Percentiles rank a stretch among this genome's conserved stretches.
These are phyloP conservation scores for Oxytropis ochrocephala DNA, from an alignment of 306 rosid species.

Conservation along the genomic window DNA sequence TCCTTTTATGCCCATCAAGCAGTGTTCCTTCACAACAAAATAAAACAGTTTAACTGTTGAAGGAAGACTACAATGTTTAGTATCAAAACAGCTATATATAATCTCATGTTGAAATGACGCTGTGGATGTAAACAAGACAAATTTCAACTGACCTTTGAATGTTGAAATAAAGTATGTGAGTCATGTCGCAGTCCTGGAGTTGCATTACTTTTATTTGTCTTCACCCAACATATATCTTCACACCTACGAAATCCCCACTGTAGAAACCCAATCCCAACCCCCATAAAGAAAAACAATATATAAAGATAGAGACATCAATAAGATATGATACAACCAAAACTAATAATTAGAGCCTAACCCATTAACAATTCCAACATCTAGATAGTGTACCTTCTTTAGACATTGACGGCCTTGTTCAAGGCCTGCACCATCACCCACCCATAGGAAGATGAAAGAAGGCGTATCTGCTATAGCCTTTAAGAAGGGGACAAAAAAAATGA, in stretches of 20 bases:
- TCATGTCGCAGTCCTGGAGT: constrained; percentile 90
- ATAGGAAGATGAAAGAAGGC: constrained; percentile 95
- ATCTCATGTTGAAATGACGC: constrained; percentile 9
- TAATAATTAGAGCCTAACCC: not conserved
- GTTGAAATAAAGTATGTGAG: constrained; percentile 95
- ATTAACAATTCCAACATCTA: not conserved
- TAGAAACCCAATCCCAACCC: constrained; percentile 27
- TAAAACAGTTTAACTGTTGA: constrained; percentile 6
- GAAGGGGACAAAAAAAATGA: constrained; percentile 15
- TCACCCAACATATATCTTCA: constrained; percentile 99
- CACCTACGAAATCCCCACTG: constrained; percentile 99
- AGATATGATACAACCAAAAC: constrained; percentile 5
- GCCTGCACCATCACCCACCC: constrained; percentile 99
- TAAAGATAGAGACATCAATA: not conserved
- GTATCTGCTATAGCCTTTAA: constrained; percentile 95
- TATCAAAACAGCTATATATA: not conserved
- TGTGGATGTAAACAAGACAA: not conserved
- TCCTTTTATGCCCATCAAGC: constrained; percentile 99
- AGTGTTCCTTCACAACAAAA: constrained; percentile 68
- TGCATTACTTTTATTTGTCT: constrained; percentile 90
- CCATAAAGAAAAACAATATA: constrained; percentile 5
- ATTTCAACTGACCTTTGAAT: constrained; percentile 74
- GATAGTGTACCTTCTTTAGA: constrained; percentile 71
- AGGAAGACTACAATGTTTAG: not conserved
- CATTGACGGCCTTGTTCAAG: constrained; percentile 99